Percentiles rank a stretch among this genome's conserved stretches.
Conservation (phyloP, 768 basidiomycete genomes). For the Lyophyllum shimeji region DNA sequence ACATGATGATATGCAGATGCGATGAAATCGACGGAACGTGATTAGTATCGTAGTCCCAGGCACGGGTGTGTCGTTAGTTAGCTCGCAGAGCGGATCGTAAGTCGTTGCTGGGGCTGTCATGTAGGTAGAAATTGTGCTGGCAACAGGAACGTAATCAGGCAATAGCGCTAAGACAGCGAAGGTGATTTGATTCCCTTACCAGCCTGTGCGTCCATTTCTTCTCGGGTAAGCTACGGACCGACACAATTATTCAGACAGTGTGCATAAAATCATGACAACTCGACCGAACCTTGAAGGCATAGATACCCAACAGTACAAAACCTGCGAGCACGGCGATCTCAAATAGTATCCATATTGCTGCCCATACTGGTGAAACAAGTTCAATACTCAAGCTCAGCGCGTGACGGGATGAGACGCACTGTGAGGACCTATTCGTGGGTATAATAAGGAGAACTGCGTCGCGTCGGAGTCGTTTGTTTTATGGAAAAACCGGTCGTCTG, state of each 20-base stretch:
- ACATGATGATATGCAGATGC: conserved; percentile 1
- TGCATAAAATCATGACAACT: neutral
- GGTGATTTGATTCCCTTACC: conserved; percentile 46
- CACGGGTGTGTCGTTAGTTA: neutral
- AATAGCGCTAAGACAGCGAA: neutral
- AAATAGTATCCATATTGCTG: conserved; percentile 81
- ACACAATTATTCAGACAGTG: neutral
- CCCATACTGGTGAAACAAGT: conserved; percentile 64
- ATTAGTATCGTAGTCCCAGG: neutral
- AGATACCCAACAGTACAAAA: conserved; percentile 80
- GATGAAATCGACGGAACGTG: neutral
- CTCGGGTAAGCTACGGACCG: conserved; percentile 41
- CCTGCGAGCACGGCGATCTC: conserved; percentile 71
- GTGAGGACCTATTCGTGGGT: conserved; percentile 69
- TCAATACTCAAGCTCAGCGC: neutral
- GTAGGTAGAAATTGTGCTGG: conserved; percentile 66
- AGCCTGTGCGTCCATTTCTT: conserved; percentile 71
- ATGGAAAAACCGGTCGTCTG: conserved; percentile 93
- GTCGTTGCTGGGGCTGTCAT: conserved; percentile 25
- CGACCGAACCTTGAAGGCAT: conserved; percentile 70
- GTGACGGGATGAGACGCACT: conserved; percentile 37
- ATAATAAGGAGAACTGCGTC: conserved; percentile 82
- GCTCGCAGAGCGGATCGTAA: neutral
- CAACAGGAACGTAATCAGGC: conserved; percentile 7
- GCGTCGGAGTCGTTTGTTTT: conserved; percentile 93